Percentiles rank a stretch among this genome's conserved stretches.
phyloP scores from a whole-genome alignment of 2,329 filamentous ascomycete genomes.

The Simplicillium sp. region DNA sequence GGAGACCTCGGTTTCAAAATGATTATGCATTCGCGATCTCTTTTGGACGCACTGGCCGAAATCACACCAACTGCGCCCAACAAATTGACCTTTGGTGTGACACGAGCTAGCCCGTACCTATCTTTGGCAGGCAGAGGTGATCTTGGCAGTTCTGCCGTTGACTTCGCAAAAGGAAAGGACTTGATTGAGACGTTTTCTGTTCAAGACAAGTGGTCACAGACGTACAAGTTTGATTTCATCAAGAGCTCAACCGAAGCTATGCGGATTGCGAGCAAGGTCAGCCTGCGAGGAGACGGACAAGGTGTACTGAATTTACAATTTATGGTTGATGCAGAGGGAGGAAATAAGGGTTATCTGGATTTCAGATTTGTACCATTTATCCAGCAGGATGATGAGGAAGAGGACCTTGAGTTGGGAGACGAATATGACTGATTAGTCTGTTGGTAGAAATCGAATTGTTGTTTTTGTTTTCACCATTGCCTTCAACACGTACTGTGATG shows the following conservation, averaged over 20 bases:
- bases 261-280: conserved; percentile 86
- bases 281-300: conserved; percentile 76
- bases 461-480: too few relatives aligned
- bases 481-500: too few relatives aligned
- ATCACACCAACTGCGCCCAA: conserved; percentile 62
- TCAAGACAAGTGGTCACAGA: conserved; percentile 49
- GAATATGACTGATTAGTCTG: not conserved
- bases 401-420: conserved; percentile 12
- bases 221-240: conserved; percentile 80
- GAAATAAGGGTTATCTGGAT: conserved; percentile 64
- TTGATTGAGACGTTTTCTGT: conserved; percentile 70
- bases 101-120: conserved; percentile 58
- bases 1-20: conserved; percentile 79
- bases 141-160: conserved; percentile 54
- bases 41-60: conserved; percentile 64
- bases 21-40: conserved; percentile 74
- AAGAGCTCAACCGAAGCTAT: conserved; percentile 86
- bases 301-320: conserved; percentile 93
- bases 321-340: conserved; percentile 79
- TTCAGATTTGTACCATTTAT: conserved; percentile 72
- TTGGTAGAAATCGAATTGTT: too few relatives aligned
- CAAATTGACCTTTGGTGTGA: conserved; percentile 59
- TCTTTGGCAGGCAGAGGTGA: conserved; percentile 56
- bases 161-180: conserved; percentile 54
- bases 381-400: conserved; percentile 43